phyloP scores from a whole-genome alignment of 768 basidiomycete genomes.

The Neoboletus subvelutipes region DNA sequence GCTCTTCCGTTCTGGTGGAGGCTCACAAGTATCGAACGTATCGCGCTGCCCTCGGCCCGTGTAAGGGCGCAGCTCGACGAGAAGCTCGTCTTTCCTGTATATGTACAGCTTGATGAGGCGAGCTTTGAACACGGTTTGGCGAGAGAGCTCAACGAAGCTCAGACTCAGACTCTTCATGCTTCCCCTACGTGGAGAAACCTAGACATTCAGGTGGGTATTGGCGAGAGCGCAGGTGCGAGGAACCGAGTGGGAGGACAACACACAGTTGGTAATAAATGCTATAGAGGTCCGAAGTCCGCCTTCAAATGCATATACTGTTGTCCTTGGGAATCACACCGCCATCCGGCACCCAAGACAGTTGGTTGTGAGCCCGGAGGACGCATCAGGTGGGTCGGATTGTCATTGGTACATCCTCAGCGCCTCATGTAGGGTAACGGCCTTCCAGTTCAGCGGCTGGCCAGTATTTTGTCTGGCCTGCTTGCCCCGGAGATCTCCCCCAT shows the following conservation, averaged over 20 bases:
- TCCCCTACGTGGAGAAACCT: slow-evolving; percentile 46
- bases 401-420: neutral
- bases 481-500: slow-evolving; percentile 47
- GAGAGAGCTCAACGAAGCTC: slow-evolving; percentile 32
- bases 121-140: slow-evolving; percentile 19
- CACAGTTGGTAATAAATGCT: slow-evolving; percentile 7
- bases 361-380: slow-evolving; percentile 23
- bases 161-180: slow-evolving; percentile 12
- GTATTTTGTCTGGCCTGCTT: slow-evolving; percentile 41
- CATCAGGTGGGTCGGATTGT: slow-evolving; percentile 26
- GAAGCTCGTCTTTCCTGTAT: slow-evolving; percentile 43
- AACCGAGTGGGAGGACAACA: neutral
- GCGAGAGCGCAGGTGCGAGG: slow-evolving; percentile 36
- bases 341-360: slow-evolving; percentile 22
- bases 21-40: slow-evolving; percentile 85
- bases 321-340: slow-evolving; percentile 25
- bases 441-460: slow-evolving; percentile 39
- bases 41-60: slow-evolving; percentile 63
- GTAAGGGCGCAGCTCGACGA: slow-evolving; percentile 53
- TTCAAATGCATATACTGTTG: slow-evolving; percentile 23
- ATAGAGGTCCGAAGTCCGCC: slow-evolving; percentile 12
- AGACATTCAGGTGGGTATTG: slow-evolving; percentile 34
- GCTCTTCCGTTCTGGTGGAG: slow-evolving; percentile 93
- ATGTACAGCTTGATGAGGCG: slow-evolving; percentile 39
- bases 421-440: slow-evolving; percentile 18